Evolutionary conservation across 306 rosid genomes (phyloP), one percentile per base, ranked within the genome.

Genomic region (Cicer bijugum): DNA sequence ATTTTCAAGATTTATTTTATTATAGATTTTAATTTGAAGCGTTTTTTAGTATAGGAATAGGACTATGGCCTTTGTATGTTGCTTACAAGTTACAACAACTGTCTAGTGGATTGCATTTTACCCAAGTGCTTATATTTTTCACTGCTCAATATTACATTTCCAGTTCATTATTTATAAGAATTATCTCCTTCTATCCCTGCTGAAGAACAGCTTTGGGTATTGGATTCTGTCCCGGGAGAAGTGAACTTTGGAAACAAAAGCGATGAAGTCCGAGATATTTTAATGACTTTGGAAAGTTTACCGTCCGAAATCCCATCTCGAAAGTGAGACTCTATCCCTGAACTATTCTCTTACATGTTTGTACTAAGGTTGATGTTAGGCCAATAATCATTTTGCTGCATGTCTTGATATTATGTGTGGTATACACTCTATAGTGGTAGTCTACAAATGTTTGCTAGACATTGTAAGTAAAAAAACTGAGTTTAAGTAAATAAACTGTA

Each of bases 201-300:
- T 85, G 88, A 93, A 88, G 86, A 82, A 79, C 96, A 94, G 98
- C 84, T 94, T 20, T 94, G 97, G 97, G 91, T 91, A 72, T 84
- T 94, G 81, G 98, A 94, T 84, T 85, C 97, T 9, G 85, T 91
- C 63, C 96, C 92, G 1, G 98, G 96, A 79, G 89, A 84, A 79
- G 86, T 88, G 81, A 79, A 45, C 75, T 40, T 78, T 45, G 82
- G 68, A 80, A 82, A 78, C 78, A 83, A 84, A 69, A 83, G 87
- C 37, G 96, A 89, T 19, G 98, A 94, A 75, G 93, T 90, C 10
- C 89, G 86, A 63, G 79, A 79, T 74, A 89, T 94, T 67, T 81
- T 94, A 79, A 68, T 52, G 73, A 88, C 97, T 45, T 83, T 94
- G 87, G 85, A 87, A 85, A 82, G 91, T 69, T 80, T 94, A 56